phyloP scores from a whole-genome alignment of 306 rosid genomes.

The Dryas alaskensis region DNA sequence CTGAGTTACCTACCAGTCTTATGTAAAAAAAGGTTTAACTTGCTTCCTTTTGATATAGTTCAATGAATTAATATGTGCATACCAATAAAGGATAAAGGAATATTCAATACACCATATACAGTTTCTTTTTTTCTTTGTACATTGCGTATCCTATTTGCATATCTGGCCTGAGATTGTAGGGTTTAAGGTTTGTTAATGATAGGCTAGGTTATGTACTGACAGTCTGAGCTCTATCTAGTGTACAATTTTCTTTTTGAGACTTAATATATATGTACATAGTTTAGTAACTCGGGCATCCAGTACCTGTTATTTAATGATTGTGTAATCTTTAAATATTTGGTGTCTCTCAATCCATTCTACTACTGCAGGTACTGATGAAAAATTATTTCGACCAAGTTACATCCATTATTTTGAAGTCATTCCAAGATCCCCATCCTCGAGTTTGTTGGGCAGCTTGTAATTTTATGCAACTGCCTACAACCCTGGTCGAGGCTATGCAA shows the following conservation, averaged over 20 bases:
- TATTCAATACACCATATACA: neutral
- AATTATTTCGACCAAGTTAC: constrained; percentile 12
- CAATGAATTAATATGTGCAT: neutral
- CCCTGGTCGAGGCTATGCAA: constrained; percentile 9
- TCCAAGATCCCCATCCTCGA: constrained; percentile 14
- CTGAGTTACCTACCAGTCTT: neutral
- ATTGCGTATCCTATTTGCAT: neutral
- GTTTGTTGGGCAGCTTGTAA: constrained; percentile 23
- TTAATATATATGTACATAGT: neutral
- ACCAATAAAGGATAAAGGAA: neutral
- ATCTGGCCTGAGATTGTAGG: neutral
- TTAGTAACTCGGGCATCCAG: neutral
- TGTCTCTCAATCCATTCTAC: neutral
- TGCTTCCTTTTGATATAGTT: neutral
- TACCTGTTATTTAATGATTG: neutral
- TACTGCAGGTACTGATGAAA: constrained; percentile 18
- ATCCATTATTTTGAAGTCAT: constrained; percentile 1
- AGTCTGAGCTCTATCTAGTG: neutral
- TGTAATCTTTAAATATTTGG: neutral
- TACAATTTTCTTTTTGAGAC: neutral
- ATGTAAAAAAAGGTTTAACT: neutral
- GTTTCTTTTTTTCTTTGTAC: neutral
- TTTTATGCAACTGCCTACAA: constrained; percentile 16
- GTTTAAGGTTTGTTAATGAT: constrained; percentile 2
- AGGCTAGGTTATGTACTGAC: neutral